Base-by-base conservation (phyloP, 75 land plant genomes). In the Picea sitchensis region DNA sequence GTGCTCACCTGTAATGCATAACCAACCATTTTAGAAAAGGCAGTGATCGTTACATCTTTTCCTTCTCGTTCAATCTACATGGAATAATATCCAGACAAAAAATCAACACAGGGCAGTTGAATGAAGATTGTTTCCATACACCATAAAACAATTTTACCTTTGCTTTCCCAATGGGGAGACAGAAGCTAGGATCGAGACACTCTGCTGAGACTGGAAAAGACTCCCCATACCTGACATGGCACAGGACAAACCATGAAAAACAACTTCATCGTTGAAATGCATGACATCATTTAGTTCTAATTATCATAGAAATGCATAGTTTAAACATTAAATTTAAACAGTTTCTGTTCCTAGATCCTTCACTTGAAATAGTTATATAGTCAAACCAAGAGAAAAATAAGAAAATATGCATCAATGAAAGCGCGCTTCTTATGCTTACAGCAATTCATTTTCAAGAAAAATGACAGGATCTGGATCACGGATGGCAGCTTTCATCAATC, bases 1-100 rank as follows among this genome's bases (percentile, higher is more conserved):
- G 20, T 20, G 12, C 90, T 62, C 75, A 96, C 99, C 98, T 96
- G 82, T 32, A 96, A 91, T 23, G 92, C 86, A 88, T 83, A 89
- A 38, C 99, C 99, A 80, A 96, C 99, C 98, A 96, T 94, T 85
- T 96, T 96, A 18, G 99, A 96, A 85, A 91, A 96, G 58, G 99
- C 97, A 13, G 89, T 86, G 64, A 96, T 95, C 14, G 99, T 94
- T 13, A 95, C 93, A 86, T 96, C 92, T 62, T 79, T 89, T 58
- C 99, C 99, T 87, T 89, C 89, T 81, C 91, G 84, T 79, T 95
- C 95, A 78, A 96, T 87, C 99, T 96, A 86, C 77, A 57, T 83
- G 51, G 34, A 36, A 57, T 11, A 83, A 79, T 58, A 36, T 5
- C 73, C 21, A 56, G 4, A 61, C 26, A 44, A 36, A 59, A 12